These are phyloP conservation scores for Salix brachista DNA, from an alignment of 345 rosid species.

Conservation along the genomic window DNA sequence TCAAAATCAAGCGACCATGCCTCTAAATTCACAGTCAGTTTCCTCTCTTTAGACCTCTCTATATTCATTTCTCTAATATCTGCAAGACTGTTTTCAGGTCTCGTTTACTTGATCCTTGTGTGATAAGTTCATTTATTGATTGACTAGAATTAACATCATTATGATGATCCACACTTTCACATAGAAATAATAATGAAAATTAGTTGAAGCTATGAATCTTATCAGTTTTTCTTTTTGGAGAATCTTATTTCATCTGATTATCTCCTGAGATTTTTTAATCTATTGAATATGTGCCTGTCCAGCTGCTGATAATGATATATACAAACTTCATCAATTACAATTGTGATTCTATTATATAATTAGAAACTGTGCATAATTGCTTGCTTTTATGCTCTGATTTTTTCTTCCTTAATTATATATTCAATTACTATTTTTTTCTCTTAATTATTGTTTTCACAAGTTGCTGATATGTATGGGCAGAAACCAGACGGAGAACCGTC, in stretches of 20 bases:
- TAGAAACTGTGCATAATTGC: not conserved
- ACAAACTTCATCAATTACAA: not conserved
- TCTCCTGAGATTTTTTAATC: not conserved
- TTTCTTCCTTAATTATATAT: not conserved
- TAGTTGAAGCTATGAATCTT: not conserved
- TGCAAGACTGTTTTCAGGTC: not conserved
- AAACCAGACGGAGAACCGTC: conserved; percentile 53
- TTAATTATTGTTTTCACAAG: not conserved
- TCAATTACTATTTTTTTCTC: not conserved
- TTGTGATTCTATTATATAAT: not conserved
- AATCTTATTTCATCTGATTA: not conserved
- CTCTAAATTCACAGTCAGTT: conserved; percentile 40
- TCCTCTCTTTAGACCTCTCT: conserved; percentile 10
- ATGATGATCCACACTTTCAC: not conserved
- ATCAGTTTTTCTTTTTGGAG: not conserved
- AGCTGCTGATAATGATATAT: not conserved
- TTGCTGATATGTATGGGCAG: conserved; percentile 20
- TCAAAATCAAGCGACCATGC: conserved; percentile 41
- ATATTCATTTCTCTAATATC: not conserved
- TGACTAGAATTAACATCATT: not conserved
- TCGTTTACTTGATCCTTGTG: not conserved
- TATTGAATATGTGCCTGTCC: conserved; percentile 8
- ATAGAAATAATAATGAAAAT: not conserved
- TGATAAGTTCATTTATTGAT: not conserved
- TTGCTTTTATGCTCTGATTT: not conserved